These are phyloP conservation scores for Hypsizygus marmoreus DNA, from an alignment of 768 basidiomycete species.

Conservation along the genomic window DNA sequence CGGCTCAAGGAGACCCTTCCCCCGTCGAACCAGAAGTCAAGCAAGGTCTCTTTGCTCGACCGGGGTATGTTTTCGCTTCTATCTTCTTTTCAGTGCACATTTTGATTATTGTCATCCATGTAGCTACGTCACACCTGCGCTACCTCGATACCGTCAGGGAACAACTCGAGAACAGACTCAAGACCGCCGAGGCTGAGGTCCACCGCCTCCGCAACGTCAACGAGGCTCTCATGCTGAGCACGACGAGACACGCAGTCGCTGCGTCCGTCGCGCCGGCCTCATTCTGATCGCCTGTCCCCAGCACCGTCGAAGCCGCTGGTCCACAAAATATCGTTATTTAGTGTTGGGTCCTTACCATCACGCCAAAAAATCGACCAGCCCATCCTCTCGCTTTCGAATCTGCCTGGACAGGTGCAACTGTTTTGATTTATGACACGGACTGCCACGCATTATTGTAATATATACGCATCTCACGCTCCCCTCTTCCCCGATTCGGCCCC, in stretches of 20 bases:
- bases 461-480: slow-evolving; percentile 48
- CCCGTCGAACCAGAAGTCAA: slow-evolving; percentile 87
- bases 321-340: slow-evolving; percentile 8
- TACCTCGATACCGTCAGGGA: slow-evolving; percentile 81
- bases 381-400: slow-evolving; percentile 41
- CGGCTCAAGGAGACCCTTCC: slow-evolving; percentile 90
- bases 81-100: slow-evolving; percentile 7
- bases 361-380: slow-evolving; percentile 31
- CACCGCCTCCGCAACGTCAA: slow-evolving; percentile 82
- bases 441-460: slow-evolving; percentile 42
- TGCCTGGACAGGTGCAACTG: slow-evolving; percentile 58
- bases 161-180: slow-evolving; percentile 73
- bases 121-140: slow-evolving; percentile 84
- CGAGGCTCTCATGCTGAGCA: slow-evolving; percentile 87
- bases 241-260: slow-evolving; percentile 66
- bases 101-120: slow-evolving; percentile 13
- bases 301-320: slow-evolving; percentile 4
- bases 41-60: slow-evolving; percentile 89
- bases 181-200: slow-evolving; percentile 79
- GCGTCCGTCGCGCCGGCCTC: slow-evolving; percentile 24
- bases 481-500: slow-evolving; percentile 26
- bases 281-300: slow-evolving; percentile 20
- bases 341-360: slow-evolving; percentile 11
- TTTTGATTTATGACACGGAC: slow-evolving; percentile 59
- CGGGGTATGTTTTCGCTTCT: slow-evolving; percentile 52